Percentiles rank a stretch among this genome's conserved stretches.
These are phyloP conservation scores for Neopestalotiopsis rosae DNA, from an alignment of 2,329 filamentous ascomycete species.

Conservation along the genomic window DNA sequence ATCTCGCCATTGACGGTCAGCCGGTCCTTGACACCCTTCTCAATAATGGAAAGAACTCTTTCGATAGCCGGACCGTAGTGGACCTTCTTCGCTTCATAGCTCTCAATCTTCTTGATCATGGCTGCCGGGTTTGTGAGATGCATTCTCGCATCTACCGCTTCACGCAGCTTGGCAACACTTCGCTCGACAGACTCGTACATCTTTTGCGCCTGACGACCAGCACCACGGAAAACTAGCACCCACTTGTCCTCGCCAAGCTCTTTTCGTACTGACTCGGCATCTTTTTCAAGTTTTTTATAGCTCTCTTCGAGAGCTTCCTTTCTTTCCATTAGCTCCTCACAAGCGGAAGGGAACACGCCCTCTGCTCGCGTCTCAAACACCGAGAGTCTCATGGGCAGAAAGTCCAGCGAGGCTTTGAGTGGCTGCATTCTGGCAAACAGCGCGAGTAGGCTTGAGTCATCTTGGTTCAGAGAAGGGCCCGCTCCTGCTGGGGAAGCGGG, in stretches of 20 bases:
- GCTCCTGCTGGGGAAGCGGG: slow-evolving; percentile 65
- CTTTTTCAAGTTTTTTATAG: slow-evolving; percentile 86
- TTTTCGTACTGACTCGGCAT: slow-evolving; percentile 86
- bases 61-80: slow-evolving; percentile 95
- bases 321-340: slow-evolving; percentile 82
- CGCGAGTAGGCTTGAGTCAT: slow-evolving; percentile 87
- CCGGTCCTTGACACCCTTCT: slow-evolving; percentile 94
- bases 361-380: slow-evolving; percentile 83
- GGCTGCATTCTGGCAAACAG: slow-evolving; percentile 97
- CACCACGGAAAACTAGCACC: slow-evolving; percentile 94
- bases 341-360: slow-evolving; percentile 84
- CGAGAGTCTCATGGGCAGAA: slow-evolving; percentile 91
- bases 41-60: slow-evolving; percentile 88
- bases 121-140: slow-evolving; percentile 74
- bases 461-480: slow-evolving; percentile 65
- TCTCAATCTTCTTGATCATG: slow-evolving; percentile 85
- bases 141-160: slow-evolving; percentile 76
- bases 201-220: slow-evolving; percentile 88
- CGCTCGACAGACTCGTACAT: slow-evolving; percentile 96
- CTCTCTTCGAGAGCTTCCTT: slow-evolving; percentile 77
- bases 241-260: slow-evolving; percentile 95
- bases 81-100: slow-evolving; percentile 91
- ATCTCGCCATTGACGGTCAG: slow-evolving; percentile 97
- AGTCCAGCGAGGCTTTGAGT: slow-evolving; percentile 88
- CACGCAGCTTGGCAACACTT: slow-evolving; percentile 81